Evolutionary conservation across 192 early-diverging fungal genomes (phyloP), one percentile per base, ranked within the genome.

Genomic region (Phycomyces nitens): DNA sequence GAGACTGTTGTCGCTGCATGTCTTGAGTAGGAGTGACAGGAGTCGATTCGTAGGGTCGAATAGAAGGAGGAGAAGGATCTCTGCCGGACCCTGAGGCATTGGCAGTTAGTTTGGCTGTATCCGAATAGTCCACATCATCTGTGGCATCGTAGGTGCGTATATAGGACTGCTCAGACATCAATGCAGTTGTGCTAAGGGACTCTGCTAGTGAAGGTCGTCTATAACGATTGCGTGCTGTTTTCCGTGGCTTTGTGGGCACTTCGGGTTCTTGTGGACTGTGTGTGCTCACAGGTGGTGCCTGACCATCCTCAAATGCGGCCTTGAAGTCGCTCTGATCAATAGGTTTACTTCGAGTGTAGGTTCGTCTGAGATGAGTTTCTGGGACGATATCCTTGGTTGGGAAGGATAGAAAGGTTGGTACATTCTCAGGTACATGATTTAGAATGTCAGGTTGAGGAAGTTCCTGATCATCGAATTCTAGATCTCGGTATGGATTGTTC

Each of bases 51-150:
- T 42, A 64, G 10, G 62, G 42, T 20, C 42, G 62, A 2, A 24
- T 18, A 11, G 44, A 62, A 23, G 52, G 53, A 56, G 62, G n/a
- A n/a, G 16, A 49, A 16, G 42, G 23, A 53, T 58, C 56, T 34
- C 64, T 40, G 50, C 54, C 34, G 20, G 49, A 21, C 8, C 27
- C 56, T 18, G 64, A 55, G 20, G 29, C 56, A n/a, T 66, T 66
- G 23, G 21, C 56, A 52, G 68, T 70, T 21, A 70, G 42, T 34
- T 53, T 47, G 0, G 68, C 68, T 9, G 68, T 70, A 42, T 70
- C 68, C 23, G 68, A 70, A 43, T 57, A 70, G 29, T 70, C 62
- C 22, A 52, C 21, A 24, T 55, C 52, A 27, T 68, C 66, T 18
- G 26, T 29, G 12, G 53, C 53, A 22, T 54, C 21, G 23, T 54